Base-by-base conservation (phyloP, 805 yeast genomes). In the Kluyveromyces starmeri region DNA sequence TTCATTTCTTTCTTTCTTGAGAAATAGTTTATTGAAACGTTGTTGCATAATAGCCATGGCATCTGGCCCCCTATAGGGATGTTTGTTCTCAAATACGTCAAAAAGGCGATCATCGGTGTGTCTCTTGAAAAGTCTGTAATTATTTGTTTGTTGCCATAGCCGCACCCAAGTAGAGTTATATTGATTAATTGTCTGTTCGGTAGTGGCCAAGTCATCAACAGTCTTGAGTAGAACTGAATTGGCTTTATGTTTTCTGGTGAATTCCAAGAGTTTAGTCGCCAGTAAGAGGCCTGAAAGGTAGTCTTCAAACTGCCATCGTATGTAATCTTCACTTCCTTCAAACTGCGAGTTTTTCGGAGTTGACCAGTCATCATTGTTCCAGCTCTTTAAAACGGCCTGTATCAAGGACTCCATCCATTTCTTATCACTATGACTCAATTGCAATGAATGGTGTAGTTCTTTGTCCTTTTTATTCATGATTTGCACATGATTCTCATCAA, bases 221-320 rank as follows among this genome's bases (percentile, higher is more conserved):
- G 58, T 32, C 31, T 60, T 61, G 17, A 61, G 46, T 12, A 65
- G 65, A 4, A 64, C 57, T 7, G 50, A 50, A 32, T 50, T 50
- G 9, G 58, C 62, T 34, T 61, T 61, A 31, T 61, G 62, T 34
- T 46, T 50, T 3, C 49, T 54, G 8, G 71, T 45, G 48, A 78
- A 84, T 32, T 68, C 74, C 44, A 71, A 71, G 46, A 78, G 82
- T 55, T 94, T 81, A 15, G 73, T 75, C 17, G 83, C 68, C 0
- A 94, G 67, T 16, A 89, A 54, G 42, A 92, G 55, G 8, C 94
- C 84, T 39, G 81, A 70, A 17, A 88, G 58, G 51, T 92, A 92
- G 48, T 88, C 96, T 51, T 92, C 98, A 57, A 89, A 88, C 48
- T 78, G 85, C 59, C 76, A 71, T 34, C 97, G 62, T 20, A 92